Evolutionary conservation across 1,284 basidiomycete species (phyloP), one percentile per base, ranked within the genome.

Genomic region (Cutaneotrichosporon cyanovorans): DNA sequence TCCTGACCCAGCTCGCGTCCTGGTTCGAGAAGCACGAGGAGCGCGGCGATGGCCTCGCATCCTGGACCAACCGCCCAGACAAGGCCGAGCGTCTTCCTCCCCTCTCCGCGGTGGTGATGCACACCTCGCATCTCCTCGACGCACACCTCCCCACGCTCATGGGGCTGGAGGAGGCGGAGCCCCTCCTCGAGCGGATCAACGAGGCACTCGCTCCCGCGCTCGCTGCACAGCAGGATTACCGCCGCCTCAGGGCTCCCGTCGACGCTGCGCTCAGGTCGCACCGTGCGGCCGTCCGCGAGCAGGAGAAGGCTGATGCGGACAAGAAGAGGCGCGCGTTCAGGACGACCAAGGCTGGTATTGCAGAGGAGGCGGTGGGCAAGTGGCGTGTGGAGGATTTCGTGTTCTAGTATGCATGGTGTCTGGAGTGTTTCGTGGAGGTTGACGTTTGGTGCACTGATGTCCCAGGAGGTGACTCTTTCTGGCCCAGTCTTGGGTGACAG

Each of bases 311-410:
- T 14, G 14, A 16, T 14, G 16, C 11, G 9, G 42, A 44, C 42
- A 28, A 31, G 25, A 23, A 20, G 37, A 10, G 37, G 37, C 37
- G 34, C 9, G 31, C 30, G 37, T 38, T 39, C 41, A 41, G 41
- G 45, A 28, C 32, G 19, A 46, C 46, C 37, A 45, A 42, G 41
- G 42, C 23, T 34, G 56, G 49, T n/a, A 39, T 61, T 41, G 50
- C 53, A 2, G 63, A 66, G 19, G 63, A 67, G 53, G 57, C 52
- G 10, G 58, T 69, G 14, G 67, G 67, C 19, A 65, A 65, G 47
- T 69, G 65, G 64, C 60, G 58, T 39, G 63, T 69, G 2, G 67
- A 69, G 59, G 62, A 69, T 45, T 57, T 68, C 36, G 61, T 59
- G 16, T 69, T 69, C 43, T 55, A 55, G 50, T 46, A 40, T 50